A percentile compares a stretch with the other conserved stretches of the same genome.
Evolutionary conservation across 75 land plant species (phyloP).

Genomic region (Pinus taeda): DNA sequence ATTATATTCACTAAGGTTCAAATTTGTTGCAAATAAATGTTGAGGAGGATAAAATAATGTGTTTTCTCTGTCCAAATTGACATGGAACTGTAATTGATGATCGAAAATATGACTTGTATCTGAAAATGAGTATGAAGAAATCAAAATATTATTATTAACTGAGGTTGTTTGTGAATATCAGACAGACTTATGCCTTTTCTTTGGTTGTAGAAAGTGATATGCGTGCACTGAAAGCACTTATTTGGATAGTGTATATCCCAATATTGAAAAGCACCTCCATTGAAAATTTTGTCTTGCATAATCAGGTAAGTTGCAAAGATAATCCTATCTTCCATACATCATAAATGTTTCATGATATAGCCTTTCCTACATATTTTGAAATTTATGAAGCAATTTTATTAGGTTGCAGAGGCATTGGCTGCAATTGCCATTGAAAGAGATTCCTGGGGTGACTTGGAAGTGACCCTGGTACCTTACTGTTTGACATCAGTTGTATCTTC

Average conservation of each 20-base stretch:
- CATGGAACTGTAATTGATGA: too few species aligned
- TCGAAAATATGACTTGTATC: too few species aligned
- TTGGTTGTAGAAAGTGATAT: slow-evolving; percentile 21
- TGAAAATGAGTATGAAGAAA: too few species aligned
- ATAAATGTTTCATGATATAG: background rate
- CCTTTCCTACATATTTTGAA: background rate
- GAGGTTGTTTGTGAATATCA: too few species aligned
- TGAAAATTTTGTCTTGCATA: slow-evolving; percentile 15
- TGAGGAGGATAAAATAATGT: too few species aligned
- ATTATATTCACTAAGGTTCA: too few species aligned
- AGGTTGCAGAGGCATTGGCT: slow-evolving; percentile 43
- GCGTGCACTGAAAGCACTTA: slow-evolving; percentile 19
- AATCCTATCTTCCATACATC: background rate
- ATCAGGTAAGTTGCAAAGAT: slow-evolving; percentile 20
- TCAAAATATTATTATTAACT: too few species aligned
- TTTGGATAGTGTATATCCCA: slow-evolving; percentile 42
- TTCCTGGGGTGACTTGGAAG: slow-evolving; percentile 38
- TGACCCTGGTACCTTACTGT: slow-evolving; percentile 38
- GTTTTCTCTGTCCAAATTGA: too few species aligned
- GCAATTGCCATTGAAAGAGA: slow-evolving; percentile 27
- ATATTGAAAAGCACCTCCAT: slow-evolving; percentile 21
- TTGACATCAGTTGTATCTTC: slow-evolving; percentile 36
- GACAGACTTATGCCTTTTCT: background rate
- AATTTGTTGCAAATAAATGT: too few species aligned
- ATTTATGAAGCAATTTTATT: slow-evolving; percentile 8